A percentile compares a stretch with the other conserved stretches of the same genome.
These are phyloP conservation scores for Phoma herbarum DNA, from an alignment of 2,329 filamentous ascomycete genomes.

Conservation along the genomic window DNA sequence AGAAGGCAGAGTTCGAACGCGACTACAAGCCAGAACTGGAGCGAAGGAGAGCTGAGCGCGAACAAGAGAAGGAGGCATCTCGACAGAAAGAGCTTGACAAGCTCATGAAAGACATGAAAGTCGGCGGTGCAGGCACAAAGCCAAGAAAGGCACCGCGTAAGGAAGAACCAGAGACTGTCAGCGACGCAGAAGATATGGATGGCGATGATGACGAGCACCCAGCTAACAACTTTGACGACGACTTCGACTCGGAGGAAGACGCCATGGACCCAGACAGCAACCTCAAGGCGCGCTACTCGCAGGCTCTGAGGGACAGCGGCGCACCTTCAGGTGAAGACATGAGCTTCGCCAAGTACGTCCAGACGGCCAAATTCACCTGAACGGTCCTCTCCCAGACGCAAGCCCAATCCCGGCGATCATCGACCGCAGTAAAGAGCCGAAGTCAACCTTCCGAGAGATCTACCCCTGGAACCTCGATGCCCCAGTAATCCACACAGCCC, in stretches of 20 bases:
- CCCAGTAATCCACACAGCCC: conserved; percentile 6
- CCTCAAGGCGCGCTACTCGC: conserved; percentile 77
- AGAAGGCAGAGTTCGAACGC: conserved; percentile 84
- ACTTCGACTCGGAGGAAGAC: conserved; percentile 64
- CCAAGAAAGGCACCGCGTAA: conserved; percentile 49
- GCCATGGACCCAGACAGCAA: conserved; percentile 67
- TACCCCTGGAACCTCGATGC: background rate
- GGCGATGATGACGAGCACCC: conserved; percentile 54
- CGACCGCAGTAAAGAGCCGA: background rate
- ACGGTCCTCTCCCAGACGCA: background rate
- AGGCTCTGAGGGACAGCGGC: conserved; percentile 68
- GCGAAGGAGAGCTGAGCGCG: conserved; percentile 75
- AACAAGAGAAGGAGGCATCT: conserved; percentile 74
- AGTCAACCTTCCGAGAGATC: background rate
- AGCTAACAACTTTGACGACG: conserved; percentile 59
- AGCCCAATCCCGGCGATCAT: background rate
- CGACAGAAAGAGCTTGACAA: conserved; percentile 86
- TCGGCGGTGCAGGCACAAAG: conserved; percentile 52
- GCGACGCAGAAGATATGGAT: conserved; percentile 61
- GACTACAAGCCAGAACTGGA: conserved; percentile 96
- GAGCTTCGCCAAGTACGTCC: conserved; percentile 62
- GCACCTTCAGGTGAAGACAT: conserved; percentile 57
- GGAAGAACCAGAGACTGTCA: conserved; percentile 60
- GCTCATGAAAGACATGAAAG: conserved; percentile 92
- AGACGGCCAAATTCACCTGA: conserved; percentile 50